A percentile compares a stretch with the other conserved stretches of the same genome.
phyloP scores from a whole-genome alignment of 768 basidiomycete species.

The Galerina marginata region DNA sequence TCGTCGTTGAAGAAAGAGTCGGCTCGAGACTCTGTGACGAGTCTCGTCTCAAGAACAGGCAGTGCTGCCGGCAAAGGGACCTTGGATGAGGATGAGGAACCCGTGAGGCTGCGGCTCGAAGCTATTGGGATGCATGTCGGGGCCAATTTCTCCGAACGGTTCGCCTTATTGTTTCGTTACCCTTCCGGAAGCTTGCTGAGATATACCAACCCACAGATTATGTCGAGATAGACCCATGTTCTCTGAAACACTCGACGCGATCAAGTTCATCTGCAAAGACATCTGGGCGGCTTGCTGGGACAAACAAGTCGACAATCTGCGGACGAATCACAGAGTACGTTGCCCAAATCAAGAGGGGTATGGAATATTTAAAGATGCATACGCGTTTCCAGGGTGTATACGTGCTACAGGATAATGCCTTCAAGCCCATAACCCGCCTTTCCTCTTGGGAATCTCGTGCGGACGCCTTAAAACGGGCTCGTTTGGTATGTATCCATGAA shows the following conservation, averaged over 20 bases:
- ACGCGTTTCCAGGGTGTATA: slow-evolving; percentile 74
- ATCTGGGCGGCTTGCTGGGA: slow-evolving; percentile 93
- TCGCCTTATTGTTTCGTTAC: slow-evolving; percentile 23
- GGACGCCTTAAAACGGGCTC: slow-evolving; percentile 74
- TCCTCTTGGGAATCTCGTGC: slow-evolving; percentile 82
- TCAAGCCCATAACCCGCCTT: slow-evolving; percentile 82
- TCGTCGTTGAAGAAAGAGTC: slow-evolving; percentile 48
- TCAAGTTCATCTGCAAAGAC: slow-evolving; percentile 97
- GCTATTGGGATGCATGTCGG: slow-evolving; percentile 88
- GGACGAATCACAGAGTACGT: slow-evolving; percentile 91
- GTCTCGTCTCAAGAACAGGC: slow-evolving; percentile 32
- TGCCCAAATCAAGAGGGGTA: neutral
- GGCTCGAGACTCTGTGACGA: slow-evolving; percentile 51
- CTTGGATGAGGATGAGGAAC: slow-evolving; percentile 77
- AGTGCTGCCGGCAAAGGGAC: slow-evolving; percentile 40
- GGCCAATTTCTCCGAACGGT: slow-evolving; percentile 87
- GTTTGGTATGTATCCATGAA: slow-evolving; percentile 50
- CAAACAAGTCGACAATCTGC: slow-evolving; percentile 93
- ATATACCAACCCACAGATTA: slow-evolving; percentile 50
- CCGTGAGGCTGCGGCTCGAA: slow-evolving; percentile 71
- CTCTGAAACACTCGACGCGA: slow-evolving; percentile 82
- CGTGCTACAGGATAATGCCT: slow-evolving; percentile 90
- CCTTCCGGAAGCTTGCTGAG: neutral
- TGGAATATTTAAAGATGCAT: neutral
- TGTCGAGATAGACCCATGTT: slow-evolving; percentile 79